Conservation (phyloP, 116 monocot species). For the Cymodocea nodosa region DNA sequence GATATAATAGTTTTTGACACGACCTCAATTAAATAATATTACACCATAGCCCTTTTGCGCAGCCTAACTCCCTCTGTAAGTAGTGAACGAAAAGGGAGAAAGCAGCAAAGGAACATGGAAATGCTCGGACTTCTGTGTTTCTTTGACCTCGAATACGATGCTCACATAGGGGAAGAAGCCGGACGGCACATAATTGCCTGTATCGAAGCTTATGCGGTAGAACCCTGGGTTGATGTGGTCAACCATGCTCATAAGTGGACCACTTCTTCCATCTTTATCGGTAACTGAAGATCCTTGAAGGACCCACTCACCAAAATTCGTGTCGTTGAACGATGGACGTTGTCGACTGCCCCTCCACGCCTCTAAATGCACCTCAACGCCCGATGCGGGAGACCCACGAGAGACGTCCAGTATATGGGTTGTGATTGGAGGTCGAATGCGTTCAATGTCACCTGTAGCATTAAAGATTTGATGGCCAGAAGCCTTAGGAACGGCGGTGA, state of each 20-base stretch:
- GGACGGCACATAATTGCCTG: constrained; percentile 51
- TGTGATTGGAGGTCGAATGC: constrained; percentile 86
- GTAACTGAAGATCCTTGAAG: constrained; percentile 59
- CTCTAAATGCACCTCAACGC: constrained; percentile 83
- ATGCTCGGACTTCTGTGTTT: constrained; percentile 71
- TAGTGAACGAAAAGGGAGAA: constrained; percentile 76
- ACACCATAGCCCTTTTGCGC: too few species aligned
- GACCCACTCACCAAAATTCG: constrained; percentile 30
- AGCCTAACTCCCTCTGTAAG: constrained; percentile 76
- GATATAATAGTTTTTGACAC: too few species aligned
- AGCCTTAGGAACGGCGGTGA: constrained; percentile 29
- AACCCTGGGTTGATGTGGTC: constrained; percentile 41
- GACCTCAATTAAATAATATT: too few species aligned
- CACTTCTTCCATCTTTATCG: constrained; percentile 61
- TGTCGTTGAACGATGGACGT: constrained; percentile 26
- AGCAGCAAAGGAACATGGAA: constrained; percentile 90
- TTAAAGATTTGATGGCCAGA: constrained; percentile 24
- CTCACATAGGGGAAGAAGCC: constrained; percentile 86
- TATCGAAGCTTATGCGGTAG: constrained; percentile 76
- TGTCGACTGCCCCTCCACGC: constrained; percentile 41
- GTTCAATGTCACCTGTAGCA: constrained; percentile 22
- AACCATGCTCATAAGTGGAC: constrained; percentile 51
- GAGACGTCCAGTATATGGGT: constrained; percentile 83
- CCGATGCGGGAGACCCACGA: constrained; percentile 62
- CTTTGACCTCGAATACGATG: constrained; percentile 73